These are phyloP conservation scores for Calamus simplicifolius DNA, from an alignment of 176 grass and related monocot genomes.

Conservation along the genomic window DNA sequence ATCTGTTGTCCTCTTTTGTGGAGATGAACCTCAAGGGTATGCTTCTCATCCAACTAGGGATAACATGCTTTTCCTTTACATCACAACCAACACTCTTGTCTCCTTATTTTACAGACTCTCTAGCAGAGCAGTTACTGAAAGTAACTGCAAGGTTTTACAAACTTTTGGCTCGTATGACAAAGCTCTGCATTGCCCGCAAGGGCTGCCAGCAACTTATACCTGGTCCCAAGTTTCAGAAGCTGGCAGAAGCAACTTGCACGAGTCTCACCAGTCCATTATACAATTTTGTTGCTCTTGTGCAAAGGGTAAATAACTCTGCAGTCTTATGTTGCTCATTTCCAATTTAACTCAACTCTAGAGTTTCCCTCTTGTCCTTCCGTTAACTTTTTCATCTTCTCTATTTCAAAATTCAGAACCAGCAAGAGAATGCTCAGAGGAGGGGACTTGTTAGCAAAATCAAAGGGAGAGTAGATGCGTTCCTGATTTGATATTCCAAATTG, in stretches of 20 bases:
- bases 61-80: too few species aligned
- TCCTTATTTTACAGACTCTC: conserved; percentile 51
- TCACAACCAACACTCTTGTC: too few species aligned
- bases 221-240: conserved; percentile 63
- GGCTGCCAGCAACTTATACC: conserved; percentile 49
- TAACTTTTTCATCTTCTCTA: conserved; percentile 2
- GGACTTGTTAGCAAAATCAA: conserved; percentile 60
- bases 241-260: conserved; percentile 75
- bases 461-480: conserved; percentile 84
- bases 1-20: conserved; percentile 56
- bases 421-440: conserved; percentile 25
- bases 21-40: conserved; percentile 68
- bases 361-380: too few species aligned
- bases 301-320: conserved; percentile 35
- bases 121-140: conserved; percentile 73
- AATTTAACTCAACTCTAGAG: background rate
- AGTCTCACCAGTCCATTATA: conserved; percentile 72
- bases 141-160: conserved; percentile 74
- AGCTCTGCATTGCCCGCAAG: conserved; percentile 71
- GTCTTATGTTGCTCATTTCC: background rate
- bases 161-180: conserved; percentile 57
- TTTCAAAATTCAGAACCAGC: conserved; percentile 41
- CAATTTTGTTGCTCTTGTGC: conserved; percentile 39
- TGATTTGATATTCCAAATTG: conserved; percentile 89
- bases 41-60: background rate